These are phyloP conservation scores for Raphanus sativus DNA, from an alignment of 345 rosid species.

Conservation along the genomic window DNA sequence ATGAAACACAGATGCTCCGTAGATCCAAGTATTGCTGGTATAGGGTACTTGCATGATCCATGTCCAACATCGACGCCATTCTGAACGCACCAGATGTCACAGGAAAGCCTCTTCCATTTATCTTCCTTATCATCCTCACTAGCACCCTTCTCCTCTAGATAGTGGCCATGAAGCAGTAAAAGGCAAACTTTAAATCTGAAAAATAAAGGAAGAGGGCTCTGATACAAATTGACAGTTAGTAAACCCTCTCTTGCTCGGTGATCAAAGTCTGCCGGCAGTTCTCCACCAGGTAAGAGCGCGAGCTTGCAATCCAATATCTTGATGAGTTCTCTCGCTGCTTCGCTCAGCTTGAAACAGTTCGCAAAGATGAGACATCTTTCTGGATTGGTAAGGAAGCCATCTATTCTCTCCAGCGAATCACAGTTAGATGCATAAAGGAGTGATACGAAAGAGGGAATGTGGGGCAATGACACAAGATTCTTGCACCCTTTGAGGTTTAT, in stretches of 20 bases:
- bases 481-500: background rate
- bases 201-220: background rate
- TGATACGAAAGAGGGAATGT: background rate
- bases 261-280: background rate
- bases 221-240: background rate
- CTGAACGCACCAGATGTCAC: background rate
- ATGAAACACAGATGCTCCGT: background rate
- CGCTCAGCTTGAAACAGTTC: background rate
- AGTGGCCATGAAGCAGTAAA: background rate
- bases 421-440: background rate
- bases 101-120: background rate
- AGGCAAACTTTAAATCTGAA: background rate
- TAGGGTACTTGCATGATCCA: background rate
- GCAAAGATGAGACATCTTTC: background rate
- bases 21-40: background rate
- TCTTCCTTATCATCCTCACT: background rate
- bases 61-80: background rate
- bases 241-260: background rate
- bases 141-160: too few species aligned
- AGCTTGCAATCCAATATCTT: too few species aligned
- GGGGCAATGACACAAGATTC: background rate
- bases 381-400: background rate
- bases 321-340: background rate
- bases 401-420: background rate
- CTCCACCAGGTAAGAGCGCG: background rate